These are phyloP conservation scores for Ogataea zsoltii DNA, from an alignment of 805 yeast species.

Conservation along the genomic window DNA sequence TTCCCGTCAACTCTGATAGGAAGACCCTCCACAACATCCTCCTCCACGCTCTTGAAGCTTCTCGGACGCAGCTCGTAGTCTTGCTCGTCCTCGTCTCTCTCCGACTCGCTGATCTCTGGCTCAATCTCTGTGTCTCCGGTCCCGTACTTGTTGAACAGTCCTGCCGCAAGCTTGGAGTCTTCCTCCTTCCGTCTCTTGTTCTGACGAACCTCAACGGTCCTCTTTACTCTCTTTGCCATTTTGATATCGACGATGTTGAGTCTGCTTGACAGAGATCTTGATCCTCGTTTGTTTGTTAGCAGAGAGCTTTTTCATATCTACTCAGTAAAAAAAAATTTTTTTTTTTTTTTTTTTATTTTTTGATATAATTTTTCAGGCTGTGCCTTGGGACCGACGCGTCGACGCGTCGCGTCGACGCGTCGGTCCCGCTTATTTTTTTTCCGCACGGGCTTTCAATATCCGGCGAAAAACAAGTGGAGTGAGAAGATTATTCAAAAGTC, in stretches of 20 bases:
- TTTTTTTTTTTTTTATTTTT: neutral
- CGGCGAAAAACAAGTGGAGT: slow-evolving; percentile 7
- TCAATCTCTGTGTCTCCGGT: slow-evolving; percentile 15
- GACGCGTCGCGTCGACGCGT: slow-evolving; percentile 1
- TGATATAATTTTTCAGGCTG: slow-evolving; percentile 6
- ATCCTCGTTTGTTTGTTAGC: too few species aligned
- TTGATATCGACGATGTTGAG: neutral
- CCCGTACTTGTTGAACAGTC: slow-evolving; percentile 35
- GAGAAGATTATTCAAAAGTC: neutral
- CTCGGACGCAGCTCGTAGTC: slow-evolving; percentile 80
- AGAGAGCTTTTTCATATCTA: slow-evolving; percentile 6
- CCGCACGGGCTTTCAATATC: neutral
- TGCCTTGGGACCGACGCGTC: slow-evolving; percentile 13
- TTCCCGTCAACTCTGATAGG: slow-evolving; percentile 81
- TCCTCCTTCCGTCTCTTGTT: slow-evolving; percentile 43
- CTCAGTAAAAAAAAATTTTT: slow-evolving; percentile 8
- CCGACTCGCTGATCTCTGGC: neutral
- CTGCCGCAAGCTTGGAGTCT: slow-evolving; percentile 41
- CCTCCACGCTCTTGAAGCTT: slow-evolving; percentile 42
- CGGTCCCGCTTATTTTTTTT: neutral
- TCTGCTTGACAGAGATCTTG: neutral
- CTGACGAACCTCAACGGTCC: slow-evolving; percentile 36
- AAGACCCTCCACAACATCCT: slow-evolving; percentile 59
- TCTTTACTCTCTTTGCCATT: slow-evolving; percentile 40
- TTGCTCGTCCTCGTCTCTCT: slow-evolving; percentile 57